These are phyloP conservation scores for Porphyrellus sp. DNA, from an alignment of 1,284 basidiomycete genomes.

Conservation along the genomic window DNA sequence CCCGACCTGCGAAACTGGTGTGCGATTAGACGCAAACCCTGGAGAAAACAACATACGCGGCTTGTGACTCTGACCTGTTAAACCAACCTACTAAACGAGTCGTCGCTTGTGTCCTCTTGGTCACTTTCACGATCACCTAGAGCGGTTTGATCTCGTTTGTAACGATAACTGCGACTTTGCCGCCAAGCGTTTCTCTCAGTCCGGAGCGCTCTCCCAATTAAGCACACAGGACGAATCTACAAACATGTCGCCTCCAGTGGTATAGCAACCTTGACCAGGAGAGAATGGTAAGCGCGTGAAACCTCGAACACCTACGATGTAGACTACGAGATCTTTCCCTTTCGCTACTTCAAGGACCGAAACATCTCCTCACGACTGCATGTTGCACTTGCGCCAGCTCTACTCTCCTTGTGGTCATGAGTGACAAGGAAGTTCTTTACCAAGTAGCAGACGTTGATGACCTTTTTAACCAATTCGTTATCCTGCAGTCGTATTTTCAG, in stretches of 20 bases:
- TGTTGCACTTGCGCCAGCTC: slow-evolving; percentile 59
- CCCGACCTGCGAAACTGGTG: slow-evolving; percentile 45
- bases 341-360: neutral
- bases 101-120: slow-evolving; percentile 33
- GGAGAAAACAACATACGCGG: slow-evolving; percentile 37
- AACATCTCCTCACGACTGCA: slow-evolving; percentile 53
- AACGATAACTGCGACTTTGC: slow-evolving; percentile 56
- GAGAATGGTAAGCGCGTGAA: slow-evolving; percentile 2
- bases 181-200: slow-evolving; percentile 48
- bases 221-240: slow-evolving; percentile 68
- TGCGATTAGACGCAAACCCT: neutral
- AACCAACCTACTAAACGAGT: slow-evolving; percentile 28
- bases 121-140: slow-evolving; percentile 50
- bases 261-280: slow-evolving; percentile 54
- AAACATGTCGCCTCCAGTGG: slow-evolving; percentile 66
- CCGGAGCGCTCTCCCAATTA: slow-evolving; percentile 70
- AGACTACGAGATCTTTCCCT: slow-evolving; percentile 29
- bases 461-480: slow-evolving; percentile 47
- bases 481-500: slow-evolving; percentile 44
- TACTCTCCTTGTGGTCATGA: slow-evolving; percentile 54
- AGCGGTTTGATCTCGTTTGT: slow-evolving; percentile 63
- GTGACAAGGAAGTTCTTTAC: slow-evolving; percentile 56
- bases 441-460: slow-evolving; percentile 56
- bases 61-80: slow-evolving; percentile 49
- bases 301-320: neutral